Percentiles rank a stretch among this genome's conserved stretches.
Evolutionary conservation across 2,329 filamentous ascomycete species (phyloP).

Genomic region (Pseudopyricularia cyperi): DNA sequence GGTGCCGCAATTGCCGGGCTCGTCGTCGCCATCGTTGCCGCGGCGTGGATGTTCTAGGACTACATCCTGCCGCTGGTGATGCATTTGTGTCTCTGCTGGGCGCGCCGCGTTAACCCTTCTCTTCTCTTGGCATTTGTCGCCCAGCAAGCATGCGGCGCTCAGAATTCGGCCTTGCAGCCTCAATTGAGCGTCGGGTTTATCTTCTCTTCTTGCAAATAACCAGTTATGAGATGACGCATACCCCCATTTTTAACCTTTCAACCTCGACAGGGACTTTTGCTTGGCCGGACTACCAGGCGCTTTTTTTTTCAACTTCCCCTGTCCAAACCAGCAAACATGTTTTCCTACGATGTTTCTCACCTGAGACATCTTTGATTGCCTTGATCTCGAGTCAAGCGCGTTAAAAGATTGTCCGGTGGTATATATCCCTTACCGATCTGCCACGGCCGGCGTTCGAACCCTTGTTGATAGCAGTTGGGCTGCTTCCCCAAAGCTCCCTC

Average conservation of each 20-base stretch:
- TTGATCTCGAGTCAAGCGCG: not conserved
- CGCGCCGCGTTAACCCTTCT: not conserved
- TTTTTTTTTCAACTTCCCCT: conserved; percentile 2
- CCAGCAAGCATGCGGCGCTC: not conserved
- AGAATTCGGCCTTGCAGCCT: not conserved
- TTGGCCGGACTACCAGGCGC: not conserved
- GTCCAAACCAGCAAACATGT: not conserved
- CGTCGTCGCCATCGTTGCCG: conserved; percentile 40
- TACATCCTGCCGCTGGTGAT: conserved; percentile 7
- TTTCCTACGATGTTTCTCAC: not conserved
- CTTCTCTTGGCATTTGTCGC: not conserved
- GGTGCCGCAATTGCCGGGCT: conserved; percentile 39
- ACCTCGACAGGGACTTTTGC: not conserved
- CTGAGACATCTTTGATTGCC: not conserved
- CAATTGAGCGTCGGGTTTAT: not conserved
- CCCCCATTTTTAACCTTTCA: not conserved
- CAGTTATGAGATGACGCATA: not conserved
- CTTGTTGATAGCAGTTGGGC: not conserved
- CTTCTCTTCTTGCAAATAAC: not conserved
- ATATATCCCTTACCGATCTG: not conserved
- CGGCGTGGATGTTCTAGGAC: conserved; percentile 31
- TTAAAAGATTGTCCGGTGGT: not conserved
- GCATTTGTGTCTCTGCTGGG: conserved; percentile 2
- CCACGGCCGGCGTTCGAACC: not conserved
- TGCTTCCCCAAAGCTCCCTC: not conserved